Evolutionary conservation across 1,284 basidiomycete species (phyloP).

Genomic region (Macrocybe sp.): DNA sequence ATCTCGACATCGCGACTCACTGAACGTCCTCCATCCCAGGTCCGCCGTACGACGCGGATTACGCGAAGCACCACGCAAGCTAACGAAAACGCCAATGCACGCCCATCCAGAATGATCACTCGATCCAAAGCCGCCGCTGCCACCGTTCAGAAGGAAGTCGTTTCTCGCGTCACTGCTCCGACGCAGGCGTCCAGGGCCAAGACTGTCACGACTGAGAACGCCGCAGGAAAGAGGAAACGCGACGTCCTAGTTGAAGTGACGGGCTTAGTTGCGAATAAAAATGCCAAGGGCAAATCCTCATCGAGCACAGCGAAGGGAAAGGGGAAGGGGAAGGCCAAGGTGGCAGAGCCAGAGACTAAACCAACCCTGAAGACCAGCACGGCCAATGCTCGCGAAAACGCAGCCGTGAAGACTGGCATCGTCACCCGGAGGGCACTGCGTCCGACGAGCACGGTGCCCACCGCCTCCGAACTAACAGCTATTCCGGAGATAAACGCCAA

Average conservation of each 20-base stretch:
- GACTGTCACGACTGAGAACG: constrained; percentile 13
- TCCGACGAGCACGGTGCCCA: too few species aligned
- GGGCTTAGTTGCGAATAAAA: constrained; percentile 20
- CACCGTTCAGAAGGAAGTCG: constrained; percentile 11
- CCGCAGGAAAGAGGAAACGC: constrained; percentile 31
- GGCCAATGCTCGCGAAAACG: background rate
- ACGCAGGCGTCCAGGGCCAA: constrained; percentile 23
- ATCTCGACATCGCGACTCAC: background rate
- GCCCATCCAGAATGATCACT: constrained; percentile 23
- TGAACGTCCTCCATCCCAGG: constrained; percentile 3
- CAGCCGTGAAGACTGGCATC: background rate
- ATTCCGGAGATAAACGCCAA: background rate
- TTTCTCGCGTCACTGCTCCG: constrained; percentile 14
- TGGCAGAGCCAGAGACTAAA: constrained; percentile 6
- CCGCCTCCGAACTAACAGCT: too few species aligned
- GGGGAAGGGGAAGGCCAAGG: constrained; percentile 9
- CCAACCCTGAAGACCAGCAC: background rate
- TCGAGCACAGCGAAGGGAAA: constrained; percentile 17
- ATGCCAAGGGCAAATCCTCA: too few species aligned
- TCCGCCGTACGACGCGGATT: constrained; percentile 14
- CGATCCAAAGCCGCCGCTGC: constrained; percentile 26
- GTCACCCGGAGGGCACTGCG: background rate
- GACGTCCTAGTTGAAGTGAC: constrained; percentile 35
- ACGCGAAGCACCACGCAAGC: constrained; percentile 10
- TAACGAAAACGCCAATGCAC: constrained; percentile 19